phyloP scores from a whole-genome alignment of 1,139 yeast species.

The Spencermartinsiella ligniputridi region DNA sequence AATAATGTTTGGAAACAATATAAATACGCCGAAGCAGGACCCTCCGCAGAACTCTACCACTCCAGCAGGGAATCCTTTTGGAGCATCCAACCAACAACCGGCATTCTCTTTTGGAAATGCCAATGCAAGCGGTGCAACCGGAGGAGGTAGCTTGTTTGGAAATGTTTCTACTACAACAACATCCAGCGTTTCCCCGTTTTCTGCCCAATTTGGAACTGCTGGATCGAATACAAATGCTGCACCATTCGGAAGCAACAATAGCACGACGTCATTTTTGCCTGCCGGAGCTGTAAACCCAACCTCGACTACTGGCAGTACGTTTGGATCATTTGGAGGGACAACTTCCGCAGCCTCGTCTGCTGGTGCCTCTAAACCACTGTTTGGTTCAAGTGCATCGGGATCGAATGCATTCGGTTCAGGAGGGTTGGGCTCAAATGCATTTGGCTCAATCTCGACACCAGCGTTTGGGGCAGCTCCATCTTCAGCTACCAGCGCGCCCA shows the following conservation, averaged over 20 bases:
- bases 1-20: not conserved
- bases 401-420: conserved; percentile 7
- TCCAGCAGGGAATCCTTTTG: conserved; percentile 1
- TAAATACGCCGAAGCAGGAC: not conserved
- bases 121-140: too few species aligned
- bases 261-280: too few species aligned
- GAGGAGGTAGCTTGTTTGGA: too few species aligned
- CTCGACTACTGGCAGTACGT: not conserved
- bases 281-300: too few species aligned
- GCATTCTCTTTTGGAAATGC: conserved; percentile 3
- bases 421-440: conserved; percentile 7
- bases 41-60: not conserved
- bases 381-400: conserved; percentile 6
- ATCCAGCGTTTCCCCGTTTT: too few species aligned
- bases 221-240: too few species aligned
- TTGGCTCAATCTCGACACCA: conserved; percentile 2
- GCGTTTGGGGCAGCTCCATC: not conserved
- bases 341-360: not conserved
- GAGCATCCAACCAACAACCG: not conserved
- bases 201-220: too few species aligned
- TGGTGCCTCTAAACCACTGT: not conserved
- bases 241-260: too few species aligned
- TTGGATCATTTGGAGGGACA: conserved; percentile 1
- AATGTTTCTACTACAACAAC: too few species aligned
- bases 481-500: not conserved